Conservation (phyloP, 2,329 filamentous ascomycete species). For the Ophiocordyceps unilateralis region DNA sequence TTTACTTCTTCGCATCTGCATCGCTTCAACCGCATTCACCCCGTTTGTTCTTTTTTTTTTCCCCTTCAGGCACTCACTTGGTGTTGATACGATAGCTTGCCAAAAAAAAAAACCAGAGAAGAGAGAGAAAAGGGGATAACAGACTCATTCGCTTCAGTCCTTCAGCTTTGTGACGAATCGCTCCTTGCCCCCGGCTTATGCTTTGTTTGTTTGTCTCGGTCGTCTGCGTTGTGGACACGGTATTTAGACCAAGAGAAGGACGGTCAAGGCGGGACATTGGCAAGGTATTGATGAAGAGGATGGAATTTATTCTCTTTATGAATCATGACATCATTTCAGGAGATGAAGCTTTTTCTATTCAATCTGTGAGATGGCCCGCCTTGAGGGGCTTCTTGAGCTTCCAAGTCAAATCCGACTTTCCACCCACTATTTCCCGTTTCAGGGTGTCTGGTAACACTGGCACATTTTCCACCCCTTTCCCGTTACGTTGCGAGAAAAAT, state of each 20-base stretch:
- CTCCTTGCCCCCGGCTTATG: neutral
- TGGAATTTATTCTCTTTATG: neutral
- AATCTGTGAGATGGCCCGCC: neutral
- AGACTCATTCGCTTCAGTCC: neutral
- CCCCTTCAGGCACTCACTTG: neutral
- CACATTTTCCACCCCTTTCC: neutral
- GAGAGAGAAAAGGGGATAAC: neutral
- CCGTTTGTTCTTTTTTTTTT: neutral
- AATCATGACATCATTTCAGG: neutral
- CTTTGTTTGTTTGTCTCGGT: neutral
- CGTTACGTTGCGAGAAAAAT: neutral
- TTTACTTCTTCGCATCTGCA: neutral
- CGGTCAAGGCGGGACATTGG: neutral
- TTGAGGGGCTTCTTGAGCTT: too few relatives aligned
- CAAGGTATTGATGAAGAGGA: neutral
- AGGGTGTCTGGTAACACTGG: too few relatives aligned
- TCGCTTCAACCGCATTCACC: neutral
- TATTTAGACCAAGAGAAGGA: neutral
- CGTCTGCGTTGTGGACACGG: neutral
- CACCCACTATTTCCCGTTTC: too few relatives aligned
- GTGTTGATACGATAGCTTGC: neutral
- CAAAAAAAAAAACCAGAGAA: neutral
- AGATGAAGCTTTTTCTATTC: neutral
- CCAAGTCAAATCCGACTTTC: too few relatives aligned
- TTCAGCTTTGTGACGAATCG: neutral